Base-by-base conservation (phyloP, 2,329 filamentous ascomycete species). In the Penicillium hordei region DNA sequence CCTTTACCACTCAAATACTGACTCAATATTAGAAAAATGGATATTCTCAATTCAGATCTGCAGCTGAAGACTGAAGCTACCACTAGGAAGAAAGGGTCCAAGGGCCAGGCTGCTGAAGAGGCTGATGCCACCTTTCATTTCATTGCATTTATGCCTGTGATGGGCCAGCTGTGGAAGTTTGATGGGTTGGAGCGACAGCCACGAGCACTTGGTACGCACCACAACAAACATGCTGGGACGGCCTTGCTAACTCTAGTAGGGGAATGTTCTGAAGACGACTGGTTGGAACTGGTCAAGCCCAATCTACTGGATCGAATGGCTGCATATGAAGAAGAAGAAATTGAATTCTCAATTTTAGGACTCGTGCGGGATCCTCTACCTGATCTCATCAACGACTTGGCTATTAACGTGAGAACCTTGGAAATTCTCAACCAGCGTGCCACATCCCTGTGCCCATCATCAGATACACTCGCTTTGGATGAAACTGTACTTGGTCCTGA, bases 181-280 rank as follows among this genome's bases (percentile, higher is more conserved):
- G 93, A 97, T 73, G 93, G 93, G 5, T 79, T 97, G 23, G 86
- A 93, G 71, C 79, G 79, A 42, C 85, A 87, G 62, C 93, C 91
- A 3, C 82, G 86, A 34, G 83, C 81, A 55, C 78, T 92, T 55
- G 88, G 87, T 69, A 58, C 59, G 65, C 58, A 39, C 39, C 17
- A 21, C 44, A 13, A 27, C 7, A 23, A 23, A 25, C n/a, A 17
- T 38, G 21, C 6, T 8, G 12, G 21, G 10, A 40, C 40, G 46
- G 19, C 43, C 12, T 7, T 21, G 46, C 52, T 70, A 49, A 70
- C 44, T 33, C 15, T 15, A 27, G 17, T 63, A 74, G 78, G 75
- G 23, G 65, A 72, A 48, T 76, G 81, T 68, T 76, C 68, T 5
- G 72, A 77, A 6, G 72, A 76, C 5, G 81, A 88, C 65, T 96